Evolutionary conservation across 176 grass and related monocot species (phyloP).

Genomic region (Carex myosuroides): DNA sequence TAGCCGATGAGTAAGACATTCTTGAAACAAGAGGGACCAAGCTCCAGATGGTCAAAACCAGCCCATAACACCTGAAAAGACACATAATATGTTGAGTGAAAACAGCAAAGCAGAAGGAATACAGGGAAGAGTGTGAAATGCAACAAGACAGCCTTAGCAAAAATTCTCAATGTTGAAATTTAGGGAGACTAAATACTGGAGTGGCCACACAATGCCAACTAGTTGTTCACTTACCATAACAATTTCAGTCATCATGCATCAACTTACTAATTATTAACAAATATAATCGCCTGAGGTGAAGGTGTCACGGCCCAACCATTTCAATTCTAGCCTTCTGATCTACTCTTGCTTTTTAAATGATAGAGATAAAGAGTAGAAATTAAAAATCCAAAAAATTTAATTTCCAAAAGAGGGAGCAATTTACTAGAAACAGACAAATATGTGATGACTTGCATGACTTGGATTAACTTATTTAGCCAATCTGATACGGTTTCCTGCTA

Average conservation of each 20-base stretch:
- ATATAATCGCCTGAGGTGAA: neutral
- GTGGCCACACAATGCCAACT: neutral
- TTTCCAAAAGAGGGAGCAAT: neutral
- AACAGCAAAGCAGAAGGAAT: neutral
- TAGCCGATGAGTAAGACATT: slow-evolving; percentile 89
- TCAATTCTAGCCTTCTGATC: neutral
- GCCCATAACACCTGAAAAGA: slow-evolving; percentile 80
- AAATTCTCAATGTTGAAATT: neutral
- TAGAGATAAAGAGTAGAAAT: neutral
- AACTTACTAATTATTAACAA: neutral
- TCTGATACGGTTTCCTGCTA: neutral
- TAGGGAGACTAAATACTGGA: neutral
- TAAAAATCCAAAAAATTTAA: neutral
- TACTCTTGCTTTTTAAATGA: neutral
- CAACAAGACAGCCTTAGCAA: neutral
- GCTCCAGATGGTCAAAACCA: slow-evolving; percentile 88
- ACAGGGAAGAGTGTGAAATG: neutral
- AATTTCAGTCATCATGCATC: neutral
- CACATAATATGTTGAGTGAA: neutral
- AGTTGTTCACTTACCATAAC: neutral
- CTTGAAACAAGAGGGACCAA: slow-evolving; percentile 75
- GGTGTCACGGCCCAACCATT: neutral
- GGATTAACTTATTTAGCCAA: neutral
- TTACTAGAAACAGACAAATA: neutral
- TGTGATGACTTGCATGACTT: neutral